Base-by-base conservation (phyloP, 2,329 filamentous ascomycete species). In the Spiromastix sp. region DNA sequence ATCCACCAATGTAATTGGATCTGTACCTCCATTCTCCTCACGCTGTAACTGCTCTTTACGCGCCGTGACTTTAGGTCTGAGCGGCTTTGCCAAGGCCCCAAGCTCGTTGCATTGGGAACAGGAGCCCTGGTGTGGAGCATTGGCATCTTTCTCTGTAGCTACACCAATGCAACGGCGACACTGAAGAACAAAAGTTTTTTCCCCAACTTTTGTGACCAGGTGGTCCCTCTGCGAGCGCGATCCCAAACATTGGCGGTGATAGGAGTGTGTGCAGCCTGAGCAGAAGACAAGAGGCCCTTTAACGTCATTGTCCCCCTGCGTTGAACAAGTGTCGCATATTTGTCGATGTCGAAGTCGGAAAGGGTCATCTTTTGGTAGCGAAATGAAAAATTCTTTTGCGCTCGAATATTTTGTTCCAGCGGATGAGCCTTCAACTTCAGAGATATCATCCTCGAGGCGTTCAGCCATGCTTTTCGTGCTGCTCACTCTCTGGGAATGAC, bases 251-350 rank as follows among this genome's bases (percentile, higher is more conserved):
- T 63, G 63, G 55, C 83, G 85, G 59, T 98, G 91, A 47, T 85
- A 94, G 0, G 82, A 71, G 31, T 79, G 67, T 2, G 80, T 85
- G 55, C 91, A 98, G 19, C 91, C 91, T 60, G 98, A 93, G 48
- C 91, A 98, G 51, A 80, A 79, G 21, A 98, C 71, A 16, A 98
- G 65, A 25, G 73, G 67, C 1, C 84, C 85, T 51, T 78, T 80
- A 38, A 66, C 70, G 1, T 61, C 56, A 15, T 69, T 64, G 31
- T 71, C 63, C 6, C 71, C 70, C 11, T 56, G 60, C n/a, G 63
- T 59, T 31, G 61, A 63, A 52, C 91, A 98, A 2, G 76, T 71
- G 45, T 84, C 79, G 55, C 91, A 98, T 5, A 63, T 65, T 26
- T 72, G 65, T 30, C 71, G 74, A 56, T 98, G 91, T 8, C 74